Percentiles rank a stretch among this genome's conserved stretches.
Evolutionary conservation across 345 rosid species (phyloP).

Genomic region (Abelmoschus esculentus): DNA sequence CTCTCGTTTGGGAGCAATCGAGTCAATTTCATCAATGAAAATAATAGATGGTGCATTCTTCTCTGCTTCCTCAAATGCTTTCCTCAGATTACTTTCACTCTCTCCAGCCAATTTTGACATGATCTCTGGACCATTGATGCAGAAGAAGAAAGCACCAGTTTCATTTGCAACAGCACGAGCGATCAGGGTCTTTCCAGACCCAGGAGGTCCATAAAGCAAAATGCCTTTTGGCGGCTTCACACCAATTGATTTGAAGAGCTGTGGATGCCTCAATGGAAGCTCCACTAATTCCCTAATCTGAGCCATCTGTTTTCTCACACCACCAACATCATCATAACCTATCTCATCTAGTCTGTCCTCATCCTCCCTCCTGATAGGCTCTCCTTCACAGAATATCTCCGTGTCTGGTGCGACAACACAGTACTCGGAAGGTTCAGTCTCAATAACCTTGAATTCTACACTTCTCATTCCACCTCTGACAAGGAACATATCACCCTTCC

Average conservation of each 20-base stretch:
- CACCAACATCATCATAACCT: slow-evolving; percentile 98
- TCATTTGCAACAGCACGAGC: slow-evolving; percentile 97
- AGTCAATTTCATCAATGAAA: slow-evolving; percentile 87
- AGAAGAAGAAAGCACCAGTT: slow-evolving; percentile 94
- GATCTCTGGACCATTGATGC: slow-evolving; percentile 92
- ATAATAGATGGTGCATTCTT: slow-evolving; percentile 95
- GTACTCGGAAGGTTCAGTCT: slow-evolving; percentile 82
- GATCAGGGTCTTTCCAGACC: slow-evolving; percentile 82
- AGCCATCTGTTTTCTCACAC: slow-evolving; percentile 98
- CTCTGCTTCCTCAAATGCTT: slow-evolving; percentile 97
- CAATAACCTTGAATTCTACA: slow-evolving; percentile 80
- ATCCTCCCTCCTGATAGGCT: slow-evolving; percentile 84
- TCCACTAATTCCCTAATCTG: slow-evolving; percentile 92
- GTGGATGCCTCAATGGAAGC: slow-evolving; percentile 92
- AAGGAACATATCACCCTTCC: slow-evolving; percentile 91
- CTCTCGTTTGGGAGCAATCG: slow-evolving; percentile 94
- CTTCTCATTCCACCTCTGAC: slow-evolving; percentile 99
- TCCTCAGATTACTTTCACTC: slow-evolving; percentile 95
- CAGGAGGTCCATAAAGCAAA: slow-evolving; percentile 80
- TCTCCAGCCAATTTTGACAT: slow-evolving; percentile 98
- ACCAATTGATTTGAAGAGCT: slow-evolving; percentile 91
- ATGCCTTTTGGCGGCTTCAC: slow-evolving; percentile 98
- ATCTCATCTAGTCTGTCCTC: slow-evolving; percentile 87
- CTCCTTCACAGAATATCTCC: slow-evolving; percentile 96
- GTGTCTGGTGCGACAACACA: slow-evolving; percentile 98